Evolutionary conservation across 1,139 yeast species (phyloP).

Genomic region (Yamadazyma membranifaciens): DNA sequence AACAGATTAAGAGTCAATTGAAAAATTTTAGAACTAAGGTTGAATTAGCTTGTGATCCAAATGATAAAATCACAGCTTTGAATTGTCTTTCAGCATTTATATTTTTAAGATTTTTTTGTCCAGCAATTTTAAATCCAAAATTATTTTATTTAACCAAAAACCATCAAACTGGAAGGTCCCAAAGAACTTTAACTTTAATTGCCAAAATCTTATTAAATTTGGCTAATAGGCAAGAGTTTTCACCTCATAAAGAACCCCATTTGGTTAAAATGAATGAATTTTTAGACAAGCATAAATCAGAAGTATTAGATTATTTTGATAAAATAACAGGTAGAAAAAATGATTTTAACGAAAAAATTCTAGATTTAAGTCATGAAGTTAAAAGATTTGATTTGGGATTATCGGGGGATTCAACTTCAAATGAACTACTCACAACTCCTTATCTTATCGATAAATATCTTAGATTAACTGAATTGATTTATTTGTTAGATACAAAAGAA

Average conservation of each 20-base stretch:
- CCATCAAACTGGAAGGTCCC: conserved; percentile 69
- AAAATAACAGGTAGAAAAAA: conserved; percentile 68
- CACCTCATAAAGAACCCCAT: conserved; percentile 77
- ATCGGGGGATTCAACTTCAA: conserved; percentile 44
- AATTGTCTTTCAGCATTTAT: conserved; percentile 82
- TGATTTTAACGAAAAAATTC: conserved; percentile 59
- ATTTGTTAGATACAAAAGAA: conserved; percentile 31
- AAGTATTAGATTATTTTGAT: conserved; percentile 66
- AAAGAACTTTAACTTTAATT: conserved; percentile 74
- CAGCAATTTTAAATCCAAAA: conserved; percentile 88
- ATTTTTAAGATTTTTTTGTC: conserved; percentile 84
- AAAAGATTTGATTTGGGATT: conserved; percentile 51
- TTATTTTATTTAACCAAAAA: conserved; percentile 68
- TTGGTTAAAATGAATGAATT: conserved; percentile 69
- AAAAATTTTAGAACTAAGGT: conserved; percentile 58
- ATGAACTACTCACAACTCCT: conserved; percentile 66
- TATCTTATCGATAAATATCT: conserved; percentile 65
- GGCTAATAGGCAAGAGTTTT: conserved; percentile 74
- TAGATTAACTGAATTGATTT: conserved; percentile 57
- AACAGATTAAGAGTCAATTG: conserved; percentile 60
- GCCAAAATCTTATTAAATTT: conserved; percentile 82
- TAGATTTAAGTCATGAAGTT: conserved; percentile 58
- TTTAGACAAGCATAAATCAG: conserved; percentile 54
- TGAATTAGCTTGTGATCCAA: conserved; percentile 60
- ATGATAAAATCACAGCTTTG: conserved; percentile 51